Percentiles rank a stretch among this genome's conserved stretches.
Conservation (phyloP, 139 green algal genomes). For the Micractinium conductrix region DNA sequence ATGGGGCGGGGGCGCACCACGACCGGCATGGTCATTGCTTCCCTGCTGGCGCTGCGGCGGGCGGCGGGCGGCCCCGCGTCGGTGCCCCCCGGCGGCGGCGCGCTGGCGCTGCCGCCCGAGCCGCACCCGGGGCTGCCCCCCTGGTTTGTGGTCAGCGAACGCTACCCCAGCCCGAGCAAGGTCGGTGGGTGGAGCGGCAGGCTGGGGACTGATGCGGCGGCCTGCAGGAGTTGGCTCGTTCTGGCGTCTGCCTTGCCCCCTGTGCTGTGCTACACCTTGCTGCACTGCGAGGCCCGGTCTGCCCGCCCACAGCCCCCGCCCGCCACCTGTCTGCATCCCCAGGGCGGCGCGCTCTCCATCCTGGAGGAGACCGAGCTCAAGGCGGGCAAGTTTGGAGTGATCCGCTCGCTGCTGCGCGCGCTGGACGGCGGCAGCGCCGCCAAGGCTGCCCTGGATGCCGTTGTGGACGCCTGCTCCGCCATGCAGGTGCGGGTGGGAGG, state of each 20-base stretch:
- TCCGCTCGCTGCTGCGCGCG: slow-evolving; percentile 82
- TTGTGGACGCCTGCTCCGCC: slow-evolving; percentile 80
- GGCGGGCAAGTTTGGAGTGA: slow-evolving; percentile 80
- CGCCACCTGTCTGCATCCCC: too few species aligned
- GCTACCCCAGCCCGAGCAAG: slow-evolving; percentile 19
- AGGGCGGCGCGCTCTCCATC: slow-evolving; percentile 23
- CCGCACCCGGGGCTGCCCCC: slow-evolving; percentile 46
- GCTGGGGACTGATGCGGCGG: background rate
- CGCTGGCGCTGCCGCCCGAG: slow-evolving; percentile 25
- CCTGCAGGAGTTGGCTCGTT: too few species aligned
- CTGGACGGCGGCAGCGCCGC: slow-evolving; percentile 62
- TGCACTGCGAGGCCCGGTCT: too few species aligned
- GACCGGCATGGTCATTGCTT: slow-evolving; percentile 93
- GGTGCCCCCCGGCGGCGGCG: background rate
- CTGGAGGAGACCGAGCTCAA: slow-evolving; percentile 40
- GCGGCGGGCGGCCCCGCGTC: slow-evolving; percentile 3
- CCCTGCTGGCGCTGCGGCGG: slow-evolving; percentile 75
- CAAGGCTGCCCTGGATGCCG: slow-evolving; percentile 82
- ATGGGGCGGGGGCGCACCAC: slow-evolving; percentile 96
- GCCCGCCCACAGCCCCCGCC: too few species aligned
- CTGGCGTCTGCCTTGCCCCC: too few species aligned
- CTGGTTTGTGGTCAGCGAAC: slow-evolving; percentile 49
- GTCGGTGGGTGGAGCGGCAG: background rate
- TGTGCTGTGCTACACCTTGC: too few species aligned
- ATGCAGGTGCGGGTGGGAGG: too few species aligned